Conservation (phyloP, 352 stramenopile genomes). For the Phytophthora foliorum region DNA sequence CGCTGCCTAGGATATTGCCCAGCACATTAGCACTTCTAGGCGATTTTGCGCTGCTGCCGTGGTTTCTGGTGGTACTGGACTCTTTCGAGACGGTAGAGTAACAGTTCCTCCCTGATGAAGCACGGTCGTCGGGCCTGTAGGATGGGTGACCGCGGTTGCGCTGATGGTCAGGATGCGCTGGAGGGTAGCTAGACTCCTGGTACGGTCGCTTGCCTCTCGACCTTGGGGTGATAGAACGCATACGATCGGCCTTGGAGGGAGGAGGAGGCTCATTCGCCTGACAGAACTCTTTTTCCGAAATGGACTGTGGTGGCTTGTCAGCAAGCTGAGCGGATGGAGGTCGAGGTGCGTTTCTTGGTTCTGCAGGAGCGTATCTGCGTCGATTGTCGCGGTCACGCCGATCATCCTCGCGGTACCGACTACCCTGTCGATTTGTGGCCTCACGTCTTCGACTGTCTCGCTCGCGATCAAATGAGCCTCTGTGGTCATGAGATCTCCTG, state of each 20-base stretch:
- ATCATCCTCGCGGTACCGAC: slow-evolving; percentile 19
- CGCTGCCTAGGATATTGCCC: slow-evolving; percentile 73
- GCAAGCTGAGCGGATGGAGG: slow-evolving; percentile 7
- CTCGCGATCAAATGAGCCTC: slow-evolving; percentile 17
- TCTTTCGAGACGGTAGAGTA: slow-evolving; percentile 29
- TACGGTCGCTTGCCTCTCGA: slow-evolving; percentile 33
- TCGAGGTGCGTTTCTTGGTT: slow-evolving; percentile 22
- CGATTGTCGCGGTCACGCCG: slow-evolving; percentile 15
- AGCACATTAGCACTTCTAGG: slow-evolving; percentile 52
- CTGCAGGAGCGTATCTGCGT: background rate
- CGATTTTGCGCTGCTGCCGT: slow-evolving; percentile 12
- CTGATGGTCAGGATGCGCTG: slow-evolving; percentile 17
- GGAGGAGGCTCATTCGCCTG: slow-evolving; percentile 53
- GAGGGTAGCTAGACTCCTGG: slow-evolving; percentile 27
- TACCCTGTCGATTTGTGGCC: slow-evolving; percentile 3
- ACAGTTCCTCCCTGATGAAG: slow-evolving; percentile 30
- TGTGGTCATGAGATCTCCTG: slow-evolving; percentile 23
- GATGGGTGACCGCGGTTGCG: slow-evolving; percentile 21
- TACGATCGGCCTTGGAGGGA: slow-evolving; percentile 21
- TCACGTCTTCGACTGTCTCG: slow-evolving; percentile 19
- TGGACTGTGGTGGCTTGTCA: slow-evolving; percentile 38
- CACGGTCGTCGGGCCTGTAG: slow-evolving; percentile 9
- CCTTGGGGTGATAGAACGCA: slow-evolving; percentile 19
- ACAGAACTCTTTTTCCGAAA: slow-evolving; percentile 67
- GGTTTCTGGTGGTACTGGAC: slow-evolving; percentile 14